Conservation (phyloP, 2,329 filamentous ascomycete genomes). For the Ophiostoma tasmaniense region DNA sequence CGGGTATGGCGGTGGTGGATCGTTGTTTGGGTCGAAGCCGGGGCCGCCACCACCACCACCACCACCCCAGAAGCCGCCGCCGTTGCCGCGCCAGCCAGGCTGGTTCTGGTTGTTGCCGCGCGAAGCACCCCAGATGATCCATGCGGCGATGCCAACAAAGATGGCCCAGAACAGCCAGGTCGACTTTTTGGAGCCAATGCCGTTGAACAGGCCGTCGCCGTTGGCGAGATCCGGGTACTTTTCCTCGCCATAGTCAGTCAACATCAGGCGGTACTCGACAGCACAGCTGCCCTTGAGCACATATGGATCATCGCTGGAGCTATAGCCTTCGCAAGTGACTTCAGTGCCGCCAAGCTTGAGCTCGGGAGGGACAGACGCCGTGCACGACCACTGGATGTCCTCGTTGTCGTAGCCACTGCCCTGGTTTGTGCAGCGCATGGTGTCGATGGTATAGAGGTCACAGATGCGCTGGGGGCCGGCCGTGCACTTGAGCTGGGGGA, state of each 20-base stretch:
- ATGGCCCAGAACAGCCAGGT: constrained; percentile 47
- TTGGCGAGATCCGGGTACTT: constrained; percentile 51
- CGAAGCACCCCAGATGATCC: constrained; percentile 53
- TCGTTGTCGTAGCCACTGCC: constrained; percentile 70
- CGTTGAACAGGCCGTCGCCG: constrained; percentile 23
- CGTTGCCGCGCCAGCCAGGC: constrained; percentile 19
- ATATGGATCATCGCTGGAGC: constrained; percentile 65
- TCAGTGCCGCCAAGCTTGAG: constrained; percentile 74
- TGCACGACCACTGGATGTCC: constrained; percentile 88
- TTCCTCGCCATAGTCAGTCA: constrained; percentile 69
- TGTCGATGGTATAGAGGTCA: constrained; percentile 63
- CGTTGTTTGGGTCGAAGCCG: constrained; percentile 29
- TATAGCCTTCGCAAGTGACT: constrained; percentile 87
- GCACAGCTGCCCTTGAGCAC: constrained; percentile 89
- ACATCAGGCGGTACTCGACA: constrained; percentile 73
- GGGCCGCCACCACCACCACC: constrained; percentile 32
- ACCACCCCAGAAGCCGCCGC: constrained; percentile 34
- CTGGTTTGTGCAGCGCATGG: constrained; percentile 84
- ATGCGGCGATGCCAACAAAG: constrained; percentile 51
- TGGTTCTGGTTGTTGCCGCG: background rate
- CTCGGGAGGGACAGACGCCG: constrained; percentile 50
- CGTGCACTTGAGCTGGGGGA: constrained; percentile 70
- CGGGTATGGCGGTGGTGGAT: constrained; percentile 49
- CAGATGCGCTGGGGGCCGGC: constrained; percentile 57
- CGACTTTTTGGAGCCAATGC: background rate